Conservation (phyloP, 495 filamentous ascomycete species). For the Talaromyces borbonicus region DNA sequence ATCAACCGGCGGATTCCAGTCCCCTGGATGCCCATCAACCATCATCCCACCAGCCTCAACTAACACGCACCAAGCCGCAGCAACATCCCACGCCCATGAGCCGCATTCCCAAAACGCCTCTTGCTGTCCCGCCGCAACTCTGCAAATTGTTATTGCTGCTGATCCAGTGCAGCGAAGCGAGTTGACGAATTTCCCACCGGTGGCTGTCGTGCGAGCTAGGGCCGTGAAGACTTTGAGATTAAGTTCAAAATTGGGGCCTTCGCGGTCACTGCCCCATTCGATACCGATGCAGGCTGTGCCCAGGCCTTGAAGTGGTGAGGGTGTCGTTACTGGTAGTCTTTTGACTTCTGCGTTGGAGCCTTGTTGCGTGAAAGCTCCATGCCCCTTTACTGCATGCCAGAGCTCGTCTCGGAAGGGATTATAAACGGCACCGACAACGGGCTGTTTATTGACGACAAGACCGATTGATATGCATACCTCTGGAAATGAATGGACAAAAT, state of each 20-base stretch:
- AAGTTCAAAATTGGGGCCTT: not conserved
- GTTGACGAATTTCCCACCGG: not conserved
- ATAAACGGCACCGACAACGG: conserved; percentile 57
- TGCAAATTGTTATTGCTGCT: not conserved
- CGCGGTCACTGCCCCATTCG: not conserved
- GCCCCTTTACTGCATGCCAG: conserved; percentile 14
- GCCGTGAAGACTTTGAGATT: not conserved
- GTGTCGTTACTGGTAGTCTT: not conserved
- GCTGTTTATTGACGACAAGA: conserved; percentile 45
- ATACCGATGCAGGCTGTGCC: not conserved
- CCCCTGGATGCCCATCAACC: conserved; percentile 65
- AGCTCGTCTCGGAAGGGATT: conserved; percentile 54
- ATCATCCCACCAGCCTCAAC: conserved; percentile 75
- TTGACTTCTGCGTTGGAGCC: not conserved
- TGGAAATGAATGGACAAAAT: conserved; percentile 62
- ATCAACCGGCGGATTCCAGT: conserved; percentile 67
- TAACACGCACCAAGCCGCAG: conserved; percentile 20
- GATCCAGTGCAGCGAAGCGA: not conserved
- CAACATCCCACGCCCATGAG: not conserved
- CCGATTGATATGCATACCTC: conserved; percentile 64
- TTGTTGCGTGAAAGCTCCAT: not conserved
- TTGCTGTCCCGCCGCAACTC: not conserved
- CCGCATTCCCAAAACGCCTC: not conserved
- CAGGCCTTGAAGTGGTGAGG: not conserved
- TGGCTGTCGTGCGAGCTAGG: not conserved